phyloP scores from a whole-genome alignment of 441 rosid species.

The Biscutella laevigata region DNA sequence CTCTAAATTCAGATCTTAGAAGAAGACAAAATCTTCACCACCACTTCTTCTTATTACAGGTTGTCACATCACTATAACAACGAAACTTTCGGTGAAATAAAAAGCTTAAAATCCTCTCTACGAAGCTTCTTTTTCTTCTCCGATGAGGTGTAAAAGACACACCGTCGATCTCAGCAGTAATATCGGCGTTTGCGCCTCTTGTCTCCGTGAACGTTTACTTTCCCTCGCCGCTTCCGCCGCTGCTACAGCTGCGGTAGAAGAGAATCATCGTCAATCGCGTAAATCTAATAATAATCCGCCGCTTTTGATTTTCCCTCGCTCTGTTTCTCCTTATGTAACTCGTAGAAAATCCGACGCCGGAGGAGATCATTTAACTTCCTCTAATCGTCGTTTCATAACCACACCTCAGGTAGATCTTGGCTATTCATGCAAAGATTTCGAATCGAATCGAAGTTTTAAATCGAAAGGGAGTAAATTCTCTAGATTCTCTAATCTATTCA shows the following conservation, averaged over 20 bases:
- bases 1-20: conserved; percentile 14
- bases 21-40: conserved; percentile 26
- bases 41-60: conserved; percentile 15
- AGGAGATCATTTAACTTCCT: conserved; percentile 1
- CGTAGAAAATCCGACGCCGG: conserved; percentile 53
- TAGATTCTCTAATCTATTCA: conserved; percentile 41
- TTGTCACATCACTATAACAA: conserved; percentile 21
- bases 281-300: conserved; percentile 28
- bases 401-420: conserved; percentile 63
- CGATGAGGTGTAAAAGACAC: conserved; percentile 80
- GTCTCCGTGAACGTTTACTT: conserved; percentile 73
- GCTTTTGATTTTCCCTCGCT: conserved; percentile 56
- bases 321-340: conserved; percentile 71
- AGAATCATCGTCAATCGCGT: background rate
- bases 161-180: conserved; percentile 50
- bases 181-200: conserved; percentile 81
- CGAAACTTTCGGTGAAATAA: no score
- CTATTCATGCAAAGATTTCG: conserved; percentile 24
- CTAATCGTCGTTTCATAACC: conserved; percentile 35
- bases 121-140: background rate
- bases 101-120: no score
- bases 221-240: conserved; percentile 49
- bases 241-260: conserved; percentile 29
- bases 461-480: conserved; percentile 28
- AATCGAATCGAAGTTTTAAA: conserved; percentile 10